Evolutionary conservation across 441 rosid genomes (phyloP), one percentile per base, ranked within the genome.

Genomic region (Metrosideros polymorpha): DNA sequence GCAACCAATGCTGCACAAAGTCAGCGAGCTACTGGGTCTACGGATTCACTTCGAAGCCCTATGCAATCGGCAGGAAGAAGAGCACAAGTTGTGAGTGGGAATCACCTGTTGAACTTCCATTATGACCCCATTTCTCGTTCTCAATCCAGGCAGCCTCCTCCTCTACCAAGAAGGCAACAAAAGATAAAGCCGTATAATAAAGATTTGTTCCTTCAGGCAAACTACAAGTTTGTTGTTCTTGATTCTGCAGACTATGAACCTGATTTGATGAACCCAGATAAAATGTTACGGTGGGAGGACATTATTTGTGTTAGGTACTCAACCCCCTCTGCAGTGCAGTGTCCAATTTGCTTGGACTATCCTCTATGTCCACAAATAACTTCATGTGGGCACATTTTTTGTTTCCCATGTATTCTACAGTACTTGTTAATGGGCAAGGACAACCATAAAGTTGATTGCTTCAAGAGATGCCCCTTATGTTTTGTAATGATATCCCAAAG

Each of bases 341-440:
- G 99, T 66, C 99, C 99, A 24, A 95, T 98, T 89, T 98, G 99
- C 90, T 91, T 98, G 95, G 99, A 95, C 84, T 83, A 90, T 84
- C 99, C 99, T 90, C 91, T 96, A 7, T 98, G 99, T 89, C 96
- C 99, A 4, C 99, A 98, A 88, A 95, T 98, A 85, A 98, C 99
- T 83, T 91, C 98, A 1, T 98, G 99, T 82, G 99, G 99, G 39
- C 99, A 96, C 87, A 94, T 98, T 24, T 98, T 95, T 92, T 98
- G 99, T 91, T 96, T 98, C 90, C 99, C 99, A 0, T 98, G 99
- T 89, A 90, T 98, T 85, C 92, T 98, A 56, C 96, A 88, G 82
- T 98, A 98, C 87, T 89, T 98, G 91, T 89, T 92, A 85, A 95
- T 94, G 90, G 99, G 95, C 47, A 91, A 92, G 89, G 98, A 94